A percentile compares a stretch with the other conserved stretches of the same genome.
phyloP scores from a whole-genome alignment of 345 rosid genomes.

The Geranium brycei region DNA sequence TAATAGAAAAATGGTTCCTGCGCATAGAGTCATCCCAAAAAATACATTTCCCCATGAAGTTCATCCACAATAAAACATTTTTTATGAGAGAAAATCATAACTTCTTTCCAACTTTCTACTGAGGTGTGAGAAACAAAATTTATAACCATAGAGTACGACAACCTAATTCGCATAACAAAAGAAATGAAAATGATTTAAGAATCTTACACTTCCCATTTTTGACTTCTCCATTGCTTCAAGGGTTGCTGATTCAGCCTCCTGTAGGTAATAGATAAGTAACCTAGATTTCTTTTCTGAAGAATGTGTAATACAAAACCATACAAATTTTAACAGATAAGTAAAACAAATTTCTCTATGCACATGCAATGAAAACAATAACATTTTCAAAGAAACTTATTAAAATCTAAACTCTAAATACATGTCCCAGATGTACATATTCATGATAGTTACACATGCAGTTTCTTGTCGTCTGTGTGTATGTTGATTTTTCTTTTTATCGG shows the following conservation, averaged over 20 bases:
- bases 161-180: neutral
- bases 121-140: neutral
- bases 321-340: neutral
- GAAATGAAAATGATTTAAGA: neutral
- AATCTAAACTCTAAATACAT: neutral
- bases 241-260: slow-evolving; percentile 90
- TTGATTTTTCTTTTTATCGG: no score
- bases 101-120: neutral
- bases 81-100: neutral
- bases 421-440: neutral
- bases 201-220: slow-evolving; percentile 70
- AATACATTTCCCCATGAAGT: neutral
- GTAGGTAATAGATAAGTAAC: slow-evolving; percentile 8
- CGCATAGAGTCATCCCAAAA: neutral
- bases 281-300: no score
- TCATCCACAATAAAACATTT: neutral
- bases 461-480: neutral
- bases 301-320: neutral
- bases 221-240: slow-evolving; percentile 79
- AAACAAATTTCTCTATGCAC: neutral
- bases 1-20: neutral
- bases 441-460: neutral
- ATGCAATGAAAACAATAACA: neutral
- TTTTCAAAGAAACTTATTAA: neutral
- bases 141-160: neutral